Conservation (phyloP, 768 basidiomycete species). For the Mrakia hoshinonis region DNA sequence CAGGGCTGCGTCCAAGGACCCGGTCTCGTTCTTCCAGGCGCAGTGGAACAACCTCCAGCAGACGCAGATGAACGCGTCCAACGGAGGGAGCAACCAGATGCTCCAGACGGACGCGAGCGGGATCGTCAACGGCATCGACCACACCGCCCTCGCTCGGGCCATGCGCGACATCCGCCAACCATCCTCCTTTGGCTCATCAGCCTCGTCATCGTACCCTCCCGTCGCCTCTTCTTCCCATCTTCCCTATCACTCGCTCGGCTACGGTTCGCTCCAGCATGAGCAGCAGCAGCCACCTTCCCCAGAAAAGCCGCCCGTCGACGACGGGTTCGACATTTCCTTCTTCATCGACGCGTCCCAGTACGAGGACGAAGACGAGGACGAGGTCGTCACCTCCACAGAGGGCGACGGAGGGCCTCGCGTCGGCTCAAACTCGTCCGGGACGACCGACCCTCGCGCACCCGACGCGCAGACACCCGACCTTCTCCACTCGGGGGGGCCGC, state of each 20-base stretch:
- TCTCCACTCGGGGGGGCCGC: constrained; percentile 11
- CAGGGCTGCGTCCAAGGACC: constrained; percentile 15
- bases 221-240: constrained; percentile 1
- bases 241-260: background rate
- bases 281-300: constrained; percentile 9
- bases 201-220: background rate
- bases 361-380: constrained; percentile 19
- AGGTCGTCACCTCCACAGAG: background rate
- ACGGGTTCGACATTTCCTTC: constrained; percentile 28
- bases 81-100: background rate
- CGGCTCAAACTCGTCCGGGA: background rate
- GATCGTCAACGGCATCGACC: constrained; percentile 1
- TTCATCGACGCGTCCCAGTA: constrained; percentile 26
- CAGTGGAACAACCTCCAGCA: constrained; percentile 22
- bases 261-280: background rate
- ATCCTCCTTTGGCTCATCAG: background rate
- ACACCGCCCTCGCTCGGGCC: constrained; percentile 9
- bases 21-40: constrained; percentile 23
- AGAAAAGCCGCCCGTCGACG: background rate
- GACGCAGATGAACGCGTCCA: constrained; percentile 1
- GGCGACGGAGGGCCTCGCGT: background rate
- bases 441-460: background rate
- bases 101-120: background rate
- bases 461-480: constrained; percentile 27
- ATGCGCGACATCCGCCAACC: constrained; percentile 15